phyloP scores from a whole-genome alignment of 1,284 basidiomycete species.

The Malassezia psittaci region DNA sequence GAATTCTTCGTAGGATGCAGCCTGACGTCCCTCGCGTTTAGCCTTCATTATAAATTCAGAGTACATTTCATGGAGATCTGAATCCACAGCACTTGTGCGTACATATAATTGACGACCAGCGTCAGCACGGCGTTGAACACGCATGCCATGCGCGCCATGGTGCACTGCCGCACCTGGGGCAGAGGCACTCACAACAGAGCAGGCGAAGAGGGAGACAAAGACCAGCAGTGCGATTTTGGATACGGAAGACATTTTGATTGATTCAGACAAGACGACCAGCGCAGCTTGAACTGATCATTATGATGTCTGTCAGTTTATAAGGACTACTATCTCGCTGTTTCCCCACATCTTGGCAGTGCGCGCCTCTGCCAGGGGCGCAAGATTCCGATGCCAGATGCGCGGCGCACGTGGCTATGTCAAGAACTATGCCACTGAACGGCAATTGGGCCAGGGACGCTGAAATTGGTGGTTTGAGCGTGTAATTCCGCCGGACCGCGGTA shows the following conservation, averaged over 20 bases:
- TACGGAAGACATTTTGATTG: background rate
- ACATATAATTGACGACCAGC: conserved; percentile 2
- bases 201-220: background rate
- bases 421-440: no score
- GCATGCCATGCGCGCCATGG: background rate
- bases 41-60: background rate
- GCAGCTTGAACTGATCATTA: background rate
- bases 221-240: background rate
- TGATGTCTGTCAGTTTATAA: no score
- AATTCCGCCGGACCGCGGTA: no score
- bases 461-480: no score
- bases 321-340: background rate
- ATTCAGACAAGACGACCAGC: background rate
- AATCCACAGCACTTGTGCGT: background rate
- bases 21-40: background rate
- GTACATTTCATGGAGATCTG: background rate
- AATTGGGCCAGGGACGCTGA: no score
- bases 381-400: background rate
- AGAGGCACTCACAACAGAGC: background rate
- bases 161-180: background rate
- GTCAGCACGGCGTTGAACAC: background rate
- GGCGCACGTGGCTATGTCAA: no score
- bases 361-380: background rate
- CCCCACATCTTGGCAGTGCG: conserved; percentile 1
- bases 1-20: background rate